Evolutionary conservation across 257 asterid genomes (phyloP), one percentile per base, ranked within the genome.

Genomic region (Apocynum venetum): DNA sequence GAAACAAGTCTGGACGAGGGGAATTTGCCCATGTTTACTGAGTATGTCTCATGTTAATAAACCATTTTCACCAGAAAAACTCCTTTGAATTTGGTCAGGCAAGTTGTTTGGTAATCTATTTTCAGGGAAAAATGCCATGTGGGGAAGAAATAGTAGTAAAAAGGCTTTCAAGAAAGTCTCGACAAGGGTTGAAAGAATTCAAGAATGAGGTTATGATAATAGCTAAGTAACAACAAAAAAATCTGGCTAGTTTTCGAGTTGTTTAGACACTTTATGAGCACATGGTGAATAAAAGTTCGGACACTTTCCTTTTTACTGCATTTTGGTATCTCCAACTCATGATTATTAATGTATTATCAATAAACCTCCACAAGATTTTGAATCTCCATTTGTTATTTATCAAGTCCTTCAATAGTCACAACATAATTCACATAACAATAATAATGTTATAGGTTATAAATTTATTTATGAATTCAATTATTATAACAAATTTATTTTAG

Each of bases 251-350:
- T 25, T 25, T 25, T 25, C 31, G 31, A 25, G 31, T 25, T 25
- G 31, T 25, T 94, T 43, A 82, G 88, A 70, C 89, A 14, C 84
- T 94, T 52, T 92, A 92, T 1, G 98, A 94, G 82, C 92, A 92
- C 80, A 89, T 94, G 97, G 96, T 93, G 72, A 94, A 94, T 84
- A 94, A 86, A 81, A 92, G 98, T 87, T 85, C 92, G 8, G 97
- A 91, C 79, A 82, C 90, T 0, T 86, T 88, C 74, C 79, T 94
- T 46, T 94, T 94, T 67, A 25, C 31, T 25, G 31, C 31, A 25
- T 25, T 25, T 25, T 25, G 31, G 31, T 25, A 25, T 25, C 31
- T 25, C 31, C 31, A 25, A 25, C 31, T 25, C 31, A 25, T 25
- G 31, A 25, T 25, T 25, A 25, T 25, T 25, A 25, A 25, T 25